Percentiles rank a stretch among this genome's conserved stretches.
phyloP scores from a whole-genome alignment of 192 early-diverging fungal genomes.

The Podila verticillata region DNA sequence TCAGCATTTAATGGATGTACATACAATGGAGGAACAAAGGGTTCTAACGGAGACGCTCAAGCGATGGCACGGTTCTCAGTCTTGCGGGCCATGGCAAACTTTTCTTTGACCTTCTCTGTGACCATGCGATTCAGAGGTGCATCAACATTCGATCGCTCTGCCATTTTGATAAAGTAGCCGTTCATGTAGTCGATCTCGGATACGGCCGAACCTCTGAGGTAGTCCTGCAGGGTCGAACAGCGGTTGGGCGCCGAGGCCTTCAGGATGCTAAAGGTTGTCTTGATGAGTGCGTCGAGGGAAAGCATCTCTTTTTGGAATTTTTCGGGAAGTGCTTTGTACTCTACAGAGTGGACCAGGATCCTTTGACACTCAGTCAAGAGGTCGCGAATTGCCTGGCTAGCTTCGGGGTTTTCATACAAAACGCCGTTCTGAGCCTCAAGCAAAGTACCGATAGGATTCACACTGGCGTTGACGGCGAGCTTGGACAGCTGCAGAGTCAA shows the following conservation, averaged over 20 bases:
- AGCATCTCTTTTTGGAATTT: slow-evolving; percentile 50
- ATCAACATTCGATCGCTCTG: slow-evolving; percentile 51
- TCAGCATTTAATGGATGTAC: too few relatives aligned
- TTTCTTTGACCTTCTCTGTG: slow-evolving; percentile 30
- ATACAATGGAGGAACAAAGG: too few relatives aligned
- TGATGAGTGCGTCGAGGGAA: slow-evolving; percentile 51
- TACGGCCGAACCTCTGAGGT: slow-evolving; percentile 59
- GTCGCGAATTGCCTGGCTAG: slow-evolving; percentile 24
- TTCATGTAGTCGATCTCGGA: slow-evolving; percentile 50
- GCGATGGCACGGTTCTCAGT: too few relatives aligned
- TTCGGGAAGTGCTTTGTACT: slow-evolving; percentile 39
- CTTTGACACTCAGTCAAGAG: slow-evolving; percentile 26
- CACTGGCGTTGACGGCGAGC: slow-evolving; percentile 70
- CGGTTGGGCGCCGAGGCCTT: slow-evolving; percentile 52
- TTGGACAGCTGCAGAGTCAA: slow-evolving; percentile 55
- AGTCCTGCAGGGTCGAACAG: slow-evolving; percentile 62
- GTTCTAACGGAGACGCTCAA: too few relatives aligned
- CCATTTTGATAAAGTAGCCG: slow-evolving; percentile 58
- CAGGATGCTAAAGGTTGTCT: slow-evolving; percentile 64
- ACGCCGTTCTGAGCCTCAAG: slow-evolving; percentile 65
- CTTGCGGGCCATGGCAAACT: slow-evolving; percentile 20
- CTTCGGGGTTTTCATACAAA: slow-evolving; percentile 32
- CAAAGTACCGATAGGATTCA: slow-evolving; percentile 74
- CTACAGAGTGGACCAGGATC: slow-evolving; percentile 49
- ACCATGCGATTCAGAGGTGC: slow-evolving; percentile 33